These are phyloP conservation scores for Chaetomiaceae sp. DNA, from an alignment of 2,329 filamentous ascomycete genomes.

Conservation along the genomic window DNA sequence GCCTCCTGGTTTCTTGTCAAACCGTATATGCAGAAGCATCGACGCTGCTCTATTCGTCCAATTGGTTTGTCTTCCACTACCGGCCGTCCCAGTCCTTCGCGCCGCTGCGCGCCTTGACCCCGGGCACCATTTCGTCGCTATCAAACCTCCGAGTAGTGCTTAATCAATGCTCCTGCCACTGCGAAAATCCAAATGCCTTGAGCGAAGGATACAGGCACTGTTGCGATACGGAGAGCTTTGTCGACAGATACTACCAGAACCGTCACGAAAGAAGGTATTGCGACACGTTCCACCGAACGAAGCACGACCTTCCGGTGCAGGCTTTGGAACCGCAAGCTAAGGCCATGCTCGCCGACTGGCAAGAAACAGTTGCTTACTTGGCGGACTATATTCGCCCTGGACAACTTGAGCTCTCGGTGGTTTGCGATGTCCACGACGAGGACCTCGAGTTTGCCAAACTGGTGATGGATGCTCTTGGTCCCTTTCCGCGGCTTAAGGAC, in stretches of 20 bases:
- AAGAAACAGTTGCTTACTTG: background rate
- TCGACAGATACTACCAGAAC: no score
- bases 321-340: background rate
- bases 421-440: background rate
- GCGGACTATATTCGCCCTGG: background rate
- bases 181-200: no score
- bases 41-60: background rate
- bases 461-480: background rate
- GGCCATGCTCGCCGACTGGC: conserved; percentile 3
- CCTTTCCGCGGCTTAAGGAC: background rate
- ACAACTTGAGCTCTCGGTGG: conserved; percentile 3
- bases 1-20: conserved; percentile 2
- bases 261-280: background rate
- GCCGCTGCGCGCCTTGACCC: background rate
- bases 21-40: conserved; percentile 1
- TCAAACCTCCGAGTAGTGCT: background rate
- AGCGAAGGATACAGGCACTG: no score
- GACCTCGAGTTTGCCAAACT: background rate
- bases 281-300: background rate
- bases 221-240: no score
- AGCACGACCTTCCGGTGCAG: background rate
- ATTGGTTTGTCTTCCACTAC: conserved; percentile 1
- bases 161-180: conserved; percentile 8
- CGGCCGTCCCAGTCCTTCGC: background rate
- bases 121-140: background rate